Evolutionary conservation across 768 basidiomycete genomes (phyloP).

Genomic region (Sarcomyxa edulis): DNA sequence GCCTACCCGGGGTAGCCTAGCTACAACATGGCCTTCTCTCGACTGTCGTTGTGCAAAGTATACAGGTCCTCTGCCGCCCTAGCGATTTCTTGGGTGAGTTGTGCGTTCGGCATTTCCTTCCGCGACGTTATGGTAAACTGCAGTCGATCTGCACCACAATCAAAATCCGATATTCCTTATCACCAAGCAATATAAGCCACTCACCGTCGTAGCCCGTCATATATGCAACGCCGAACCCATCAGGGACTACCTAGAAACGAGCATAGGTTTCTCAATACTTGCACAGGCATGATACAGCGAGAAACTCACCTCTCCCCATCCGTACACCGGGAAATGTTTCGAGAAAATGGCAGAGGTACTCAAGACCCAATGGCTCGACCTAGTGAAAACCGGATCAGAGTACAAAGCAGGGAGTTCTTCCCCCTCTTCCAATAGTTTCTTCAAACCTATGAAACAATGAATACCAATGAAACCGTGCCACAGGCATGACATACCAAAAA

Average conservation of each 20-base stretch:
- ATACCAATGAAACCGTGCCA: not conserved
- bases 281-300: not conserved
- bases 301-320: slow-evolving; percentile 79
- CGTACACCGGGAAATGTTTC: slow-evolving; percentile 79
- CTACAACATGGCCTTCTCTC: slow-evolving; percentile 31
- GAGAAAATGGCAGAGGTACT: slow-evolving; percentile 89
- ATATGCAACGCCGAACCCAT: slow-evolving; percentile 94
- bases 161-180: too few relatives aligned
- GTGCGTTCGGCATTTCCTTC: slow-evolving; percentile 74
- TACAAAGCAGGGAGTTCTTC: slow-evolving; percentile 69
- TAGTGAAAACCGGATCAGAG: slow-evolving; percentile 65
- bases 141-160: slow-evolving; percentile 50
- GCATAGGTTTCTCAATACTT: not conserved
- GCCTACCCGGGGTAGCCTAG: too few relatives aligned
- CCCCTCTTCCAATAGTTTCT: slow-evolving; percentile 54
- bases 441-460: slow-evolving; percentile 48
- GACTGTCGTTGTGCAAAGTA: slow-evolving; percentile 38
- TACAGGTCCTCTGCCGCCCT: slow-evolving; percentile 63
- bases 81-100: slow-evolving; percentile 67
- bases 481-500: slow-evolving; percentile 56
- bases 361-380: slow-evolving; percentile 79
- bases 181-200: slow-evolving; percentile 13
- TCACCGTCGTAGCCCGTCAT: slow-evolving; percentile 83
- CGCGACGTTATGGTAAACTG: slow-evolving; percentile 88
- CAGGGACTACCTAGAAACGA: slow-evolving; percentile 64